These are phyloP conservation scores for Talaromyces funiculosus DNA, from an alignment of 2,329 filamentous ascomycete genomes.

Conservation along the genomic window DNA sequence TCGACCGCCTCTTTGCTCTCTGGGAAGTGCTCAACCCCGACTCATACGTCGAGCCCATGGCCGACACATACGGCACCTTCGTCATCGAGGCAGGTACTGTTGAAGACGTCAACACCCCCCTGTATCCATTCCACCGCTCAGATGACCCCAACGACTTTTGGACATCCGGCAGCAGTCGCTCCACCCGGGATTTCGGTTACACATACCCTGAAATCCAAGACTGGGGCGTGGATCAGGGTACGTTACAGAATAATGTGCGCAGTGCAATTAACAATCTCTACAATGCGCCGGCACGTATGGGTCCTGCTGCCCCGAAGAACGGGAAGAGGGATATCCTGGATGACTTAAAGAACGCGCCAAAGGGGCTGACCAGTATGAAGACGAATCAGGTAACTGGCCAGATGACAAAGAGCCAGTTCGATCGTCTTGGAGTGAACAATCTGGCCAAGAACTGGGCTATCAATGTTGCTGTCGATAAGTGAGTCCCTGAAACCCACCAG, in stretches of 20 bases:
- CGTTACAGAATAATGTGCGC: slow-evolving; percentile 40
- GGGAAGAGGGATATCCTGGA: background rate
- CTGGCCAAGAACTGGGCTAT: slow-evolving; percentile 55
- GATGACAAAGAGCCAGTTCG: slow-evolving; percentile 15
- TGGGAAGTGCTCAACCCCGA: slow-evolving; percentile 70
- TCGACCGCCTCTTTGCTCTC: slow-evolving; percentile 69
- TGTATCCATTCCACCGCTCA: slow-evolving; percentile 61
- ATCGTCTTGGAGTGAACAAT: slow-evolving; percentile 25
- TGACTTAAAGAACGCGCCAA: background rate
- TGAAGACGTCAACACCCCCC: slow-evolving; percentile 51
- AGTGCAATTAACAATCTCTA: slow-evolving; percentile 58
- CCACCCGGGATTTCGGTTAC: slow-evolving; percentile 62
- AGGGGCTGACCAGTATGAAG: background rate
- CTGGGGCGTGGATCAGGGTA: slow-evolving; percentile 33
- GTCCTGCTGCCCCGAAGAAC: background rate
- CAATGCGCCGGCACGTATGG: slow-evolving; percentile 28
- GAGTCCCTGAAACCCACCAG: background rate
- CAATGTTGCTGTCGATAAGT: slow-evolving; percentile 53
- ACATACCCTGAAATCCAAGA: slow-evolving; percentile 62
- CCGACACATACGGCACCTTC: slow-evolving; percentile 55
- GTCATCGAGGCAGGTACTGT: slow-evolving; percentile 52
- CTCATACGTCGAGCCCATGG: slow-evolving; percentile 57
- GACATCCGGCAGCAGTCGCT: slow-evolving; percentile 58
- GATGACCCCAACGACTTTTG: slow-evolving; percentile 54
- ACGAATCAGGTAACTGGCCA: slow-evolving; percentile 7